Evolutionary conservation across 768 basidiomycete genomes (phyloP).

Genomic region (Sporobolomyces phaffii): DNA sequence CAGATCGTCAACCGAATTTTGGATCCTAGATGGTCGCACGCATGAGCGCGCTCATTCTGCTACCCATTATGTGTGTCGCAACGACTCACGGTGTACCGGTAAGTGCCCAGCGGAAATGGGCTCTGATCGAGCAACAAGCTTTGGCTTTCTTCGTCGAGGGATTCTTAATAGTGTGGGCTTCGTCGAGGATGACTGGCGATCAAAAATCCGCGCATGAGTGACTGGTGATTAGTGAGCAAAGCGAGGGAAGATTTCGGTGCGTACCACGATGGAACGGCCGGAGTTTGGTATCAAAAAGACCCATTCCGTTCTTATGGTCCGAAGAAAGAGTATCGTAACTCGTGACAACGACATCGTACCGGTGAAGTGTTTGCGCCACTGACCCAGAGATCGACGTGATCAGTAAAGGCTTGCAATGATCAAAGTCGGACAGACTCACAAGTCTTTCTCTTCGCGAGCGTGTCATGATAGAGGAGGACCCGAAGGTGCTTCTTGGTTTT

Average conservation of each 20-base stretch:
- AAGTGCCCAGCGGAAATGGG: constrained; percentile 79
- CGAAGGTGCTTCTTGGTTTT: constrained; percentile 58
- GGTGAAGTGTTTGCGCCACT: constrained; percentile 45
- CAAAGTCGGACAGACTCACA: constrained; percentile 49
- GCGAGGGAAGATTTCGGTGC: too few relatives aligned
- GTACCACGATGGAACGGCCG: constrained; percentile 76
- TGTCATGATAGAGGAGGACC: constrained; percentile 81
- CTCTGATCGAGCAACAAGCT: constrained; percentile 69
- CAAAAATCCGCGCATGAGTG: too few relatives aligned
- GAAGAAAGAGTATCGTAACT: constrained; percentile 79
- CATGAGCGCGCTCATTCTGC: too few relatives aligned
- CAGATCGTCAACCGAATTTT: constrained; percentile 86
- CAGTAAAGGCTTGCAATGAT: too few relatives aligned
- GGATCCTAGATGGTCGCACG: constrained; percentile 42
- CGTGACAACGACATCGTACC: constrained; percentile 64
- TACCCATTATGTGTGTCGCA: too few relatives aligned
- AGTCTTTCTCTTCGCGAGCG: constrained; percentile 60
- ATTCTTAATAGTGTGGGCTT: constrained; percentile 93
- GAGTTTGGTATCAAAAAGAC: constrained; percentile 63
- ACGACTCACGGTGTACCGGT: constrained; percentile 62
- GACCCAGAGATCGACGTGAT: too few relatives aligned
- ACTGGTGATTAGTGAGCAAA: too few relatives aligned
- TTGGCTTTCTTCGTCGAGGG: constrained; percentile 57
- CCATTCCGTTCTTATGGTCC: constrained; percentile 58
- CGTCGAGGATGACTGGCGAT: constrained; percentile 54